phyloP scores from a whole-genome alignment of 352 stramenopile species.

The Globisporangium middletonii region DNA sequence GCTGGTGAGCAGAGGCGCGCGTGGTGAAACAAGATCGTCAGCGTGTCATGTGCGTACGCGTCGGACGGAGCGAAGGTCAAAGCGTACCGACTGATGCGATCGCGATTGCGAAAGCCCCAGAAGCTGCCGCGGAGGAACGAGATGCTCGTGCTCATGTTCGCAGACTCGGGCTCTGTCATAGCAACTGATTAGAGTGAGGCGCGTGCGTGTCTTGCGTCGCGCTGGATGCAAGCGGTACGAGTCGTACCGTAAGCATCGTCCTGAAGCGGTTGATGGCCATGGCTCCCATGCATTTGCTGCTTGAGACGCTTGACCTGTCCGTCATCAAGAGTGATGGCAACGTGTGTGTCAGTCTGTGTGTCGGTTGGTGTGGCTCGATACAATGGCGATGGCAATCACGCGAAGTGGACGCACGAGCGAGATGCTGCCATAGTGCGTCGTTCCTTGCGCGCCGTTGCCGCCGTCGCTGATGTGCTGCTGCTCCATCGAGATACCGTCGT shows the following conservation, averaged over 20 bases:
- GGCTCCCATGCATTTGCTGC: slow-evolving; percentile 8
- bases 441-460: neutral
- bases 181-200: neutral
- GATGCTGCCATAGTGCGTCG: slow-evolving; percentile 29
- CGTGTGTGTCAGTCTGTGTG: neutral
- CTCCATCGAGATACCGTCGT: slow-evolving; percentile 8
- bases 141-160: slow-evolving; percentile 23
- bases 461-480: slow-evolving; percentile 7
- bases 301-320: slow-evolving; percentile 19
- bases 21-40: neutral
- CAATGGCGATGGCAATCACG: neutral
- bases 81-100: slow-evolving; percentile 37
- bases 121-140: slow-evolving; percentile 21
- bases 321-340: too few species aligned
- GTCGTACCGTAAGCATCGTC: slow-evolving; percentile 3
- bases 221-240: too few species aligned
- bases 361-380: slow-evolving; percentile 2
- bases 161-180: slow-evolving; percentile 21
- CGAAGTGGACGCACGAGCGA: slow-evolving; percentile 19
- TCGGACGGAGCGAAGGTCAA: neutral
- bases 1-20: neutral
- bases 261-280: slow-evolving; percentile 1
- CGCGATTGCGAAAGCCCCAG: slow-evolving; percentile 21
- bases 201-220: too few species aligned
- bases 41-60: neutral